Evolutionary conservation across 108 stramenopile species (phyloP).

Genomic region (Nannochloropsis granulata): DNA sequence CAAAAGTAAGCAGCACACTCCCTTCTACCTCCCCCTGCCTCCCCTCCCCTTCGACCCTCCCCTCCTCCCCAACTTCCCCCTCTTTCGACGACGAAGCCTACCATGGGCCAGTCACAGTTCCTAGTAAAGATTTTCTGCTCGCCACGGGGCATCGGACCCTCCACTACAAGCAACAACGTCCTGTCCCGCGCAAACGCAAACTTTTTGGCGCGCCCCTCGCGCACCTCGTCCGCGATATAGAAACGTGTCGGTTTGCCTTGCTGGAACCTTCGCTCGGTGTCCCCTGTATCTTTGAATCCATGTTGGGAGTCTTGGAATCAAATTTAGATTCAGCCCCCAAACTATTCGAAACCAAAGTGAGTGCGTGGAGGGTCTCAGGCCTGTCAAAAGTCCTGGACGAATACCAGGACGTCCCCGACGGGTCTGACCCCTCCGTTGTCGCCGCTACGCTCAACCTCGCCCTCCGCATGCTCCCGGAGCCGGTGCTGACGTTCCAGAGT

Average conservation of each 20-base stretch:
- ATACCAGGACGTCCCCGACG: background rate
- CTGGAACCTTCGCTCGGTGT: background rate
- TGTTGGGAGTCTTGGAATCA: background rate
- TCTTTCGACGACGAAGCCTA: background rate
- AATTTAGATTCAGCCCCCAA: background rate
- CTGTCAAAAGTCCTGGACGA: background rate
- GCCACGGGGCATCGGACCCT: background rate
- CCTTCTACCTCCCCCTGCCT: no score
- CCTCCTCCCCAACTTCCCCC: background rate
- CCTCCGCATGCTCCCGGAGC: background rate
- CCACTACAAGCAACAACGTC: background rate
- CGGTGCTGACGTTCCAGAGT: background rate
- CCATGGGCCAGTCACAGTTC: background rate
- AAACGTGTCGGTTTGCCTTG: background rate
- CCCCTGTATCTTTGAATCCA: background rate
- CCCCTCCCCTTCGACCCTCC: background rate
- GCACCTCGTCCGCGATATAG: background rate
- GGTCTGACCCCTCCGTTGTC: background rate
- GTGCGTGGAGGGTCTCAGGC: background rate
- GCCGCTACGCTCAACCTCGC: background rate
- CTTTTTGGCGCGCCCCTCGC: background rate
- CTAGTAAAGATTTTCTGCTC: background rate
- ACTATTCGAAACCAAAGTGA: background rate
- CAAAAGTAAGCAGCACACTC: no score
- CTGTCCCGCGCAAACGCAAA: background rate